A percentile compares a stretch with the other conserved stretches of the same genome.
Evolutionary conservation across 352 stramenopile genomes (phyloP).

Genomic region (Pseudoperonospora humuli): DNA sequence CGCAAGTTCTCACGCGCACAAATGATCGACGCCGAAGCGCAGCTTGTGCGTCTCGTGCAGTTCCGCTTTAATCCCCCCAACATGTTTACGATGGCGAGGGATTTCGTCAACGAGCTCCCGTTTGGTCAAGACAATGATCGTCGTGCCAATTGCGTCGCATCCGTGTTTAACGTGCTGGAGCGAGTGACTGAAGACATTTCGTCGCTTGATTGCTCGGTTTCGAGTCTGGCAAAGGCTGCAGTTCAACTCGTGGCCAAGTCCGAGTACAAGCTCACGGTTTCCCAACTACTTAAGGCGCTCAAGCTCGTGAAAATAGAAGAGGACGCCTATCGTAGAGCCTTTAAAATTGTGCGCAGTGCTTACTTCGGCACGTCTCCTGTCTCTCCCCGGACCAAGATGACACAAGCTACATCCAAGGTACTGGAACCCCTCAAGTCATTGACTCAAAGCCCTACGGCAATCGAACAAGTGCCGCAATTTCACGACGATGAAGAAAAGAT

Average conservation of each 20-base stretch:
- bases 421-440: constrained; percentile 21
- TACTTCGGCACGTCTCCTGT: constrained; percentile 15
- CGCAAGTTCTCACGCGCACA: constrained; percentile 57
- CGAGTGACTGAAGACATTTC: constrained; percentile 25
- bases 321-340: constrained; percentile 22
- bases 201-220: constrained; percentile 31
- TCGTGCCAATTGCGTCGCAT: constrained; percentile 24
- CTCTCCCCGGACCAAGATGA: constrained; percentile 4
- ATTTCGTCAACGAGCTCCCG: constrained; percentile 42
- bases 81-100: constrained; percentile 51
- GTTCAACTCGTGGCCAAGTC: constrained; percentile 38
- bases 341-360: constrained; percentile 26
- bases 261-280: constrained; percentile 24
- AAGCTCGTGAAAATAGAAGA: constrained; percentile 21
- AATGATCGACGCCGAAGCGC: constrained; percentile 48
- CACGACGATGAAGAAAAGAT: constrained; percentile 5
- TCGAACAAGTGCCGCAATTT: constrained; percentile 16
- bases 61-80: constrained; percentile 69
- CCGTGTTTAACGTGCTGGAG: constrained; percentile 36
- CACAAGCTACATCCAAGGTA: constrained; percentile 15
- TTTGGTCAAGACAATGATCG: constrained; percentile 12
- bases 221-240: constrained; percentile 35
- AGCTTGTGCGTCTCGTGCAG: constrained; percentile 43
- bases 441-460: constrained; percentile 25
- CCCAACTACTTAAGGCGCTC: constrained; percentile 16